Evolutionary conservation across 2,329 filamentous ascomycete genomes (phyloP).

Genomic region (Neophaeococcomyces mojaviensis): DNA sequence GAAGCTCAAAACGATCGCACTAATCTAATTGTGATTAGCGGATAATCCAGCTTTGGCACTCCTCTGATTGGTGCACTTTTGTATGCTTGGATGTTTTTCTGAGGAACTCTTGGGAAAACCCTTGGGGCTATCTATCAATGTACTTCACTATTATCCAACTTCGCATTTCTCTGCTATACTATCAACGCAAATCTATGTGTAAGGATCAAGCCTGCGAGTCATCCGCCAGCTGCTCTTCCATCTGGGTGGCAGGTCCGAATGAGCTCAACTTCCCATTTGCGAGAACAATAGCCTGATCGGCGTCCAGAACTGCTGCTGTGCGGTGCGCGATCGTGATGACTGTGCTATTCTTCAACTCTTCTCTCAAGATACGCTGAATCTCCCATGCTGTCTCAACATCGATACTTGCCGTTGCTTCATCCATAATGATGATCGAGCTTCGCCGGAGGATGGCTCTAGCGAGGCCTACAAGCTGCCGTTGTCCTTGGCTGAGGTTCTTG

Average conservation of each 20-base stretch:
- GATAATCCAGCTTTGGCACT: too few species aligned
- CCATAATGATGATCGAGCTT: conserved; percentile 57
- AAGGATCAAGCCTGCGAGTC: too few species aligned
- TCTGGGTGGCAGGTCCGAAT: not conserved
- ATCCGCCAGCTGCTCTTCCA: too few species aligned
- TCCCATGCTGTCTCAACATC: conserved; percentile 53
- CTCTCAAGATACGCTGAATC: conserved; percentile 48
- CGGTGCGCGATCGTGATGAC: conserved; percentile 61
- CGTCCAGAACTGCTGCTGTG: conserved; percentile 47
- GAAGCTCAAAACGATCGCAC: too few species aligned
- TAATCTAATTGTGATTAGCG: too few species aligned
- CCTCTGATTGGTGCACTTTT: too few species aligned
- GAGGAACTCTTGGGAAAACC: too few species aligned
- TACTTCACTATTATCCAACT: too few species aligned
- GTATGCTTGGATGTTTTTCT: too few species aligned
- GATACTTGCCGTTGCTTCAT: conserved; percentile 60
- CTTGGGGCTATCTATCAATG: too few species aligned
- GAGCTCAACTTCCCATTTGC: conserved; percentile 5
- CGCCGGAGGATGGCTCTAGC: conserved; percentile 54
- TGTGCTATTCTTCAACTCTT: conserved; percentile 51
- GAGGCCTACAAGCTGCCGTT: conserved; percentile 58
- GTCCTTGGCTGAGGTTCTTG: conserved; percentile 56
- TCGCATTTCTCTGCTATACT: too few species aligned
- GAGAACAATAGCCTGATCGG: conserved; percentile 11
- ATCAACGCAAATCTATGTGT: too few species aligned